Evolutionary conservation across 495 filamentous ascomycete genomes (phyloP).

Genomic region (Tricharina praecox): DNA sequence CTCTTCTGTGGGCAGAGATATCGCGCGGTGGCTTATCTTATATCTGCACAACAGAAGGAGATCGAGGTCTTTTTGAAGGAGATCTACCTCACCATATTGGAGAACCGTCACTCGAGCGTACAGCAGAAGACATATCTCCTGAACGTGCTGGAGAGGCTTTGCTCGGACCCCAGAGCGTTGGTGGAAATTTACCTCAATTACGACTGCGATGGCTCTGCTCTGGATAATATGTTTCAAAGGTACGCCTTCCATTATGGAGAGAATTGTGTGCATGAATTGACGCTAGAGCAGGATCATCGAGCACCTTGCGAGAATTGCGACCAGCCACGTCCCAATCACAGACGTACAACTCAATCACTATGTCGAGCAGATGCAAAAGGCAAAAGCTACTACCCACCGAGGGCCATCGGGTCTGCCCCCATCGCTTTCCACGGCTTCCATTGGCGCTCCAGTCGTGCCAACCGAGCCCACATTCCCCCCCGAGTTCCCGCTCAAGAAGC

Average conservation of each 20-base stretch:
- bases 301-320: slow-evolving; percentile 70
- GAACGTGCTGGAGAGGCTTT: slow-evolving; percentile 64
- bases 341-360: slow-evolving; percentile 66
- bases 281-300: slow-evolving; percentile 73
- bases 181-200: slow-evolving; percentile 98
- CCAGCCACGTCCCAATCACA: slow-evolving; percentile 54
- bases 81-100: slow-evolving; percentile 86
- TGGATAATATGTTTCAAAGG: slow-evolving; percentile 94
- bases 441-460: slow-evolving; percentile 36
- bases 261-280: too few relatives aligned
- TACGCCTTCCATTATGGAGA: too few relatives aligned
- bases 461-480: slow-evolving; percentile 51
- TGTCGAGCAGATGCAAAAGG: slow-evolving; percentile 55
- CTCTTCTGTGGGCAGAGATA: not conserved
- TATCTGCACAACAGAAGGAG: slow-evolving; percentile 55
- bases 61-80: slow-evolving; percentile 96
- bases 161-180: slow-evolving; percentile 66
- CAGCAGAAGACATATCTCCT: slow-evolving; percentile 89
- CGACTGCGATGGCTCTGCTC: slow-evolving; percentile 77
- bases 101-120: slow-evolving; percentile 65
- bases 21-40: not conserved
- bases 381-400: slow-evolving; percentile 20
- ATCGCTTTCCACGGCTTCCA: slow-evolving; percentile 60
- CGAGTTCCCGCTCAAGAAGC: slow-evolving; percentile 75
- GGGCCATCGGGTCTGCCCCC: slow-evolving; percentile 44